These are phyloP conservation scores for Fusarium siculi DNA, from an alignment of 2,329 filamentous ascomycete species.

Conservation along the genomic window DNA sequence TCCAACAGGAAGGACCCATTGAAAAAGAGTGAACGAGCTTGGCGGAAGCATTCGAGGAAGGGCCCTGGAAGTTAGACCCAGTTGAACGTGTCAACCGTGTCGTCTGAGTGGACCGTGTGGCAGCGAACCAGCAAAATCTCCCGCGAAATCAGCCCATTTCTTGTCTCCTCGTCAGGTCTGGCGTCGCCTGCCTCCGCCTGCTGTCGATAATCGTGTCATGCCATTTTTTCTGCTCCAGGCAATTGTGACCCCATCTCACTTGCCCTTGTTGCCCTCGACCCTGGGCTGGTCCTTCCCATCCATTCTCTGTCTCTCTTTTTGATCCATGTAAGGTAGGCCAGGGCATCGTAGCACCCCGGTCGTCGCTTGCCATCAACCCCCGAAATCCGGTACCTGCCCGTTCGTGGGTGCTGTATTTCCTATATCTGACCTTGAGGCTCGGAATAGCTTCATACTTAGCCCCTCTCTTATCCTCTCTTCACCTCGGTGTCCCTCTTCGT, in stretches of 20 bases:
- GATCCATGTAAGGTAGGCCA: constrained; percentile 4
- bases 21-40: constrained; percentile 21
- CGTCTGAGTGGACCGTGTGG: constrained; percentile 36
- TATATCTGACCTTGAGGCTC: constrained; percentile 42
- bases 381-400: constrained; percentile 36
- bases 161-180: constrained; percentile 48
- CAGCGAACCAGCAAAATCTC: constrained; percentile 45
- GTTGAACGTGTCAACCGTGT: constrained; percentile 35
- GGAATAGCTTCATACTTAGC: constrained; percentile 45
- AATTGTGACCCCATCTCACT: constrained; percentile 40
- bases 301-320: constrained; percentile 22
- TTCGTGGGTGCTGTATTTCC: constrained; percentile 33
- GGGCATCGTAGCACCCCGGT: constrained; percentile 30
- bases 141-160: constrained; percentile 52
- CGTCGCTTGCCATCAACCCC: constrained; percentile 36
- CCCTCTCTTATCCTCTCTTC: constrained; percentile 24
- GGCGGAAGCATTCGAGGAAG: constrained; percentile 1
- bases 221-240: constrained; percentile 45
- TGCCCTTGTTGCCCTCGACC: constrained; percentile 24
- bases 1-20: constrained; percentile 27
- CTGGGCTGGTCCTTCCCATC: constrained; percentile 25
- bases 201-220: constrained; percentile 50
- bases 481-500: constrained; percentile 24
- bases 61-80: constrained; percentile 32
- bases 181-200: constrained; percentile 46